These are phyloP conservation scores for Cercospora sp. DNA, from an alignment of 2,329 filamentous ascomycete genomes.

Conservation along the genomic window DNA sequence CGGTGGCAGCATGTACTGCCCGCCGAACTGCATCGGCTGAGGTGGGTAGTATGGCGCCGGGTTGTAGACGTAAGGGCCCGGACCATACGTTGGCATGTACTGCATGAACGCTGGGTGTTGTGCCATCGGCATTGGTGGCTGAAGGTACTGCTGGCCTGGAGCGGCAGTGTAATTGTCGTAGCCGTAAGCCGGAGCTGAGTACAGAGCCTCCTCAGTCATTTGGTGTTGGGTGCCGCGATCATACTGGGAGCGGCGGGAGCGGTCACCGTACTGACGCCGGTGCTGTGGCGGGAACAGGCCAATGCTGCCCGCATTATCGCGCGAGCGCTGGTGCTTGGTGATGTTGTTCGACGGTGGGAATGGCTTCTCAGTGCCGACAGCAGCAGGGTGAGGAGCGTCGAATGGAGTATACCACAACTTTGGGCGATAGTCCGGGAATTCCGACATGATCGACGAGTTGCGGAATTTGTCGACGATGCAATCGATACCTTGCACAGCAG, in stretches of 20 bases:
- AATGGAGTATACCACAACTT: conserved; percentile 66
- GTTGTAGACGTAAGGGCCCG: background rate
- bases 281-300: conserved; percentile 83
- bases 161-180: conserved; percentile 13
- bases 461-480: conserved; percentile 92
- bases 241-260: conserved; percentile 73
- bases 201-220: conserved; percentile 35
- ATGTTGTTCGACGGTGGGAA: conserved; percentile 82
- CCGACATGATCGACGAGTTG: conserved; percentile 94
- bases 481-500: conserved; percentile 93
- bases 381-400: conserved; percentile 41
- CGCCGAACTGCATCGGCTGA: background rate
- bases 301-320: conserved; percentile 81
- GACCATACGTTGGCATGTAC: background rate
- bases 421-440: conserved; percentile 76
- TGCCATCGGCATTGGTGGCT: background rate
- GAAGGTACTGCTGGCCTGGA: background rate
- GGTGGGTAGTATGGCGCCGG: background rate
- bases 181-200: conserved; percentile 9
- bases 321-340: conserved; percentile 82
- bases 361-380: conserved; percentile 68
- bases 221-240: conserved; percentile 69
- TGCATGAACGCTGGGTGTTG: background rate
- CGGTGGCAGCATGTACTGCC: background rate
- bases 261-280: conserved; percentile 66